Percentiles rank a stretch among this genome's conserved stretches.
phyloP scores from a whole-genome alignment of 2,329 filamentous ascomycete species.

The Diaporthe aspalathi region DNA sequence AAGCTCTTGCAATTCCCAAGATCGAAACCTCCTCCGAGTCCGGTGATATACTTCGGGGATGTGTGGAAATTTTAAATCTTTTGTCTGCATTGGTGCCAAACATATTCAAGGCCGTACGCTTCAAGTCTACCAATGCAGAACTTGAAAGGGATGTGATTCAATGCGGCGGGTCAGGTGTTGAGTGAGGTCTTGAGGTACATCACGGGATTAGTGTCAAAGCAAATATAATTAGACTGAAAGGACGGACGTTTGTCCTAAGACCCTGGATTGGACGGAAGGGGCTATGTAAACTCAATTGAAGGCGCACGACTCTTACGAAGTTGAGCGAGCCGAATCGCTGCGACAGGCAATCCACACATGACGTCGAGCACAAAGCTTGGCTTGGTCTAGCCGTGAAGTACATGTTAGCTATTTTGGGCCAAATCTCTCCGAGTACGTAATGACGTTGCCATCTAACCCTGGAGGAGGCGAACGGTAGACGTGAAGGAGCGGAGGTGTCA shows the following conservation, averaged over 20 bases:
- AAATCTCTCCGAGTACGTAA: not conserved
- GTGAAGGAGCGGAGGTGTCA: not conserved
- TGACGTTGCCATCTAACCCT: too few species aligned
- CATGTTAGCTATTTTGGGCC: not conserved
- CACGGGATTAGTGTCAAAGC: not conserved
- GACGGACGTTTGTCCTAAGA: not conserved
- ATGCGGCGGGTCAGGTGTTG: not conserved
- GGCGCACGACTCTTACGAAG: conserved; percentile 5
- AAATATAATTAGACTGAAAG: not conserved
- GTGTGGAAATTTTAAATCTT: too few species aligned
- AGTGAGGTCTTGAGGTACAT: not conserved
- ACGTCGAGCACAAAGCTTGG: not conserved
- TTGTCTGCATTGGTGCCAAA: too few species aligned
- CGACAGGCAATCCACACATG: conserved; percentile 2
- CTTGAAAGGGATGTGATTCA: not conserved
- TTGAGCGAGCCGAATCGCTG: not conserved
- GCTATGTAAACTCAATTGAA: not conserved
- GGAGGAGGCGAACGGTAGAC: not conserved
- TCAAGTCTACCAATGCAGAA: not conserved
- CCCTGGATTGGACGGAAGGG: not conserved
- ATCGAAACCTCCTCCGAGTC: too few species aligned
- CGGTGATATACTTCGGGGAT: too few species aligned
- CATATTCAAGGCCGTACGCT: too few species aligned
- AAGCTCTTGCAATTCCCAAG: too few species aligned
- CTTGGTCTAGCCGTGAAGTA: not conserved